These are phyloP conservation scores for Lathyrus sativus DNA, from an alignment of 306 rosid genomes.

Conservation along the genomic window DNA sequence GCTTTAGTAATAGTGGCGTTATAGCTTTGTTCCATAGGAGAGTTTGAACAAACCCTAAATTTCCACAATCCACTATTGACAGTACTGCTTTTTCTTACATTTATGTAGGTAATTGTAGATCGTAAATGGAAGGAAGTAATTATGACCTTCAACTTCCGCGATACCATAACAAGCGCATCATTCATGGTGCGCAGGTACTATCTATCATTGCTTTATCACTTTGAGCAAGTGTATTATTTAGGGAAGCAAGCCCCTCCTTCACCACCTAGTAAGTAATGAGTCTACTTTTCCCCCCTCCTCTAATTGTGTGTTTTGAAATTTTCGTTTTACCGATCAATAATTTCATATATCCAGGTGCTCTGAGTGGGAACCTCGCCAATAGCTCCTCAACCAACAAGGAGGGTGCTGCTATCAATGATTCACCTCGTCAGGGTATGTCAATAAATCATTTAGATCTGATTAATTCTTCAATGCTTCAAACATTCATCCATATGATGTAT, in stretches of 20 bases:
- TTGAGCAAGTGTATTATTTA: conserved; percentile 85
- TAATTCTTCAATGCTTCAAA: conserved; percentile 35
- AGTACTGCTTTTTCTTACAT: conserved; percentile 16
- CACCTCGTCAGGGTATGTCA: conserved; percentile 47
- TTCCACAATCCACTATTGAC: too few relatives aligned
- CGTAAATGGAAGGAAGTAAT: conserved; percentile 85
- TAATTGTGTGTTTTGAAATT: conserved; percentile 19
- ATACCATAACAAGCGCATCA: conserved; percentile 72
- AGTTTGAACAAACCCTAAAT: too few relatives aligned
- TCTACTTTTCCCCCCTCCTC: conserved; percentile 11
- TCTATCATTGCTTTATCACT: conserved; percentile 72
- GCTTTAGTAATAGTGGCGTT: too few relatives aligned
- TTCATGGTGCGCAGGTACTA: conserved; percentile 76
- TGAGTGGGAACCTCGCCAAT: conserved; percentile 37
- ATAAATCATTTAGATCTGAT: conserved; percentile 26
- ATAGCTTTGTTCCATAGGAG: too few relatives aligned
- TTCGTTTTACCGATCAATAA: conserved; percentile 23
- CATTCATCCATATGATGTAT: conserved; percentile 15
- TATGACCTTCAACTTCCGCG: conserved; percentile 58
- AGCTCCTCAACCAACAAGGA: conserved; percentile 38
- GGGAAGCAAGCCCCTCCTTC: conserved; percentile 51
- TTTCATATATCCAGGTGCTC: conserved; percentile 47
- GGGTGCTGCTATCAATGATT: conserved; percentile 45
- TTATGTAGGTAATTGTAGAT: conserved; percentile 65
- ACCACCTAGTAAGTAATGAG: conserved; percentile 48